Base-by-base conservation (phyloP, 306 rosid species). In the Corylus americana region DNA sequence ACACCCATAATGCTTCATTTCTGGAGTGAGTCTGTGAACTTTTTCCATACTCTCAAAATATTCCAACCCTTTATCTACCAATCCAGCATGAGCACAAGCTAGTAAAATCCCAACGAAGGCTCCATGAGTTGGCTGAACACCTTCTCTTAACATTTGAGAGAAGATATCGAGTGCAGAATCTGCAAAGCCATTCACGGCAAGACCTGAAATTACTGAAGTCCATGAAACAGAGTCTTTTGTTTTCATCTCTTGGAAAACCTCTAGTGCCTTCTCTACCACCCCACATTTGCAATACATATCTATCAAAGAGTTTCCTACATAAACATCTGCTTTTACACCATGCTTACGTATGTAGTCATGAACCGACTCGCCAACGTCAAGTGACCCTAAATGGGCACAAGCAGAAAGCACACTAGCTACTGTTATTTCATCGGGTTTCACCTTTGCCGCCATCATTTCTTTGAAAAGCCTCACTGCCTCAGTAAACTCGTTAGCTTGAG, bases 281-380 rank as follows among this genome's bases (percentile, higher is more conserved):
- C 97, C 97, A 76, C 94, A 92, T 84, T 94, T 94, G 88, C 90
- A 92, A 80, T 94, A 94, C 97, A 92, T 89, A 79, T 91, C 91
- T 42, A 92, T 87, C 85, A 92, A 85, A 75, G 97, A 82, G 64
- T 92, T 94, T 75, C 91, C 97, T 3, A 94, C 92, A 67, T 87
- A 92, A 73, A 86, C 48, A 64, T 94, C 97, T 37, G 77, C 72
- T 80, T 88, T 89, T 75, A 94, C 86, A 11, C 79, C 89, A 62
- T 92, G 82, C 79, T 81, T 81, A 50, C 72, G 47, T 22, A 92
- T 85, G 64, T 79, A 88, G 49, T 85, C 73, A 74, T 88, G 94
- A 73, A 92, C 83, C 58, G 93, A 89, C 83, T 85, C 87, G 54
- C 98, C 97, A 54, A 87, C 86, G 74, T 89, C 97, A 68, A 94